Evolutionary conservation across 164 flowering plant species (phyloP), one percentile per base, ranked within the genome.

Genomic region (Paratinospora sagittata): DNA sequence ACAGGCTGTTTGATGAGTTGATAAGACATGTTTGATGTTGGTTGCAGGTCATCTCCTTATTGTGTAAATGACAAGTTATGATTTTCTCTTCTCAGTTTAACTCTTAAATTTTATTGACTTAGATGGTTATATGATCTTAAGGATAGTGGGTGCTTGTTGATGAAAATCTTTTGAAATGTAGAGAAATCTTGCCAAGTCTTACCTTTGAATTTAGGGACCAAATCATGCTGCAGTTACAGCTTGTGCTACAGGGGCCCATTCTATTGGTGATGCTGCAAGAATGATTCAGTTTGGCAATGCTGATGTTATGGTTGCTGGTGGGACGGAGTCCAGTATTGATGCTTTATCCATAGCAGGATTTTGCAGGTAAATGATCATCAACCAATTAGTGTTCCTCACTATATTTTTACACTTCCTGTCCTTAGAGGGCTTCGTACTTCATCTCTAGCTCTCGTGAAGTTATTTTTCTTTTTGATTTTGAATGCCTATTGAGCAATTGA

Each of bases 191-290:
- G 66, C 72, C 74, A 75, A 73, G 73, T 77, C 70, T 79, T 77
- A 77, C 68, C 71, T 73, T 83, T 83, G 80, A 85, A 76, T 87
- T 63, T 80, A 95, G 99, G 99, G 98, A 26, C 99, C 99, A 76
- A 95, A 95, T 73, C 99, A 92, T 87, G 92, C 99, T 86, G 90
- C 98, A 73, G 97, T 91, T 70, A 96, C 99, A 66, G 99, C 98
- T 75, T 96, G 98, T 89, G 97, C 99, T 62, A 96, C 99, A 74
- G 99, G 98, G 67, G 96, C 97, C 47, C 98, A 96, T 83, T 93
- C 96, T 26, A 88, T 96, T 73, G 99, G 98, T 70, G 98, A 96
- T 89, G 98, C 99, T 78, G 80, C 91, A 27, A 88, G 99, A 79
- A 96, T 96, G 98, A 90, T 96, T 80, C 98, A 84, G 27, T 91